phyloP scores from a whole-genome alignment of 768 basidiomycete species.

The Tylopilus rubrobrunneus region DNA sequence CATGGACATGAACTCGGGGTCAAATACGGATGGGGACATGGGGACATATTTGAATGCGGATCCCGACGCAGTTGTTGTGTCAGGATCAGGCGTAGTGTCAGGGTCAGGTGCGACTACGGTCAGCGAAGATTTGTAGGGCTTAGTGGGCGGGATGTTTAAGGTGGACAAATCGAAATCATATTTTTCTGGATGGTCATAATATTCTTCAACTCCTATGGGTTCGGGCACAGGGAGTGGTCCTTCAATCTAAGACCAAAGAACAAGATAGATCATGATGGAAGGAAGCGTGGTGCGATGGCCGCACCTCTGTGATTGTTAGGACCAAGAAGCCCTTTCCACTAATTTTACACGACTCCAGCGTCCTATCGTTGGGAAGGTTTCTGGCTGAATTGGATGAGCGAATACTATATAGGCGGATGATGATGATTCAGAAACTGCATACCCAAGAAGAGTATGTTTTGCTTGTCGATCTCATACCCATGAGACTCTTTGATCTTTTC shows the following conservation, averaged over 20 bases:
- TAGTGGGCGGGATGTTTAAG: not conserved
- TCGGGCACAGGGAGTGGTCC: not conserved
- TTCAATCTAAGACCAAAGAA: not conserved
- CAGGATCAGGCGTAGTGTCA: not conserved
- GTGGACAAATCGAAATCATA: not conserved
- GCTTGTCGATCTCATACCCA: not conserved
- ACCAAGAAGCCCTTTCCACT: not conserved
- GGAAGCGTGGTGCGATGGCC: too few species aligned
- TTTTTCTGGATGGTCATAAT: not conserved
- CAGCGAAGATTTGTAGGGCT: not conserved
- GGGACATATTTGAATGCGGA: not conserved
- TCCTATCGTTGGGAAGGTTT: not conserved
- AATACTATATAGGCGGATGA: not conserved
- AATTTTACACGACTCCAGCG: slow-evolving; percentile 2
- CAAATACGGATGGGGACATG: not conserved
- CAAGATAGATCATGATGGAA: not conserved
- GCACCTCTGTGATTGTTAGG: not conserved
- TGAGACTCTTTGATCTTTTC: not conserved
- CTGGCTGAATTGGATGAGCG: not conserved
- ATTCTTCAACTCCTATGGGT: not conserved
- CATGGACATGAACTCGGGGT: not conserved
- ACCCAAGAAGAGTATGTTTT: slow-evolving; percentile 2
- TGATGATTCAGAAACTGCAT: not conserved
- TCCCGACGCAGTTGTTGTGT: not conserved
- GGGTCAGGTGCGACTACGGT: not conserved